phyloP scores from a whole-genome alignment of 768 basidiomycete species.

The Suillus weaverae region DNA sequence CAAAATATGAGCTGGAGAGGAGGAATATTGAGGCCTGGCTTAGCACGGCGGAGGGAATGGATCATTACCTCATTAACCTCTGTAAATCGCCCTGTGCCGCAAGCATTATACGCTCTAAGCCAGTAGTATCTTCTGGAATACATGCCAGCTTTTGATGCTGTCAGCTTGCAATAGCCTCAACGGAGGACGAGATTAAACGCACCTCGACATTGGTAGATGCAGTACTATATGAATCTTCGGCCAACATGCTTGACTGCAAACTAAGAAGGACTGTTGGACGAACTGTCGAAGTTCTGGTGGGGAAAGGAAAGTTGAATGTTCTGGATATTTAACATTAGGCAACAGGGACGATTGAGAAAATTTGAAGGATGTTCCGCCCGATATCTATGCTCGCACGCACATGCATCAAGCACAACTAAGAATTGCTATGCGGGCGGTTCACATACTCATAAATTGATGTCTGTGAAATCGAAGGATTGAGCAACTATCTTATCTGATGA shows the following conservation, averaged over 20 bases:
- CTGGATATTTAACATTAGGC: constrained; percentile 1
- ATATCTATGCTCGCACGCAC: constrained; percentile 13
- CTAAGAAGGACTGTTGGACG: background rate
- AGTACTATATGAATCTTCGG: constrained; percentile 24
- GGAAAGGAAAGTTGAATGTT: background rate
- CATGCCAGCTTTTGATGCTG: constrained; percentile 21
- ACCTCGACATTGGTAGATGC: constrained; percentile 29
- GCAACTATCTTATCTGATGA: constrained; percentile 13
- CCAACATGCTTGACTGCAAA: constrained; percentile 18
- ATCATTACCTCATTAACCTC: constrained; percentile 58
- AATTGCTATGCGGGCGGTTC: background rate
- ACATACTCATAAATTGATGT: constrained; percentile 6
- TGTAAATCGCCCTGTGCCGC: constrained; percentile 73
- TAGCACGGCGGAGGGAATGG: background rate
- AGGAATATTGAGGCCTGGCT: background rate
- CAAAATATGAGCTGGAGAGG: constrained; percentile 59
- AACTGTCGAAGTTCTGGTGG: constrained; percentile 17
- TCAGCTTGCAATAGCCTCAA: constrained; percentile 7
- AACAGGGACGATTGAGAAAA: background rate
- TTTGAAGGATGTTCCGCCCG: constrained; percentile 5
- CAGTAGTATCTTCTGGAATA: constrained; percentile 37
- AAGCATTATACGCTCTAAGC: constrained; percentile 66
- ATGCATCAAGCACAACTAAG: background rate
- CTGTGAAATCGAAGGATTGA: constrained; percentile 1
- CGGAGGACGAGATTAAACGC: background rate